Evolutionary conservation across 2,329 filamentous ascomycete species (phyloP), one percentile per base, ranked within the genome.

Genomic region (Cryphonectria naterciae): DNA sequence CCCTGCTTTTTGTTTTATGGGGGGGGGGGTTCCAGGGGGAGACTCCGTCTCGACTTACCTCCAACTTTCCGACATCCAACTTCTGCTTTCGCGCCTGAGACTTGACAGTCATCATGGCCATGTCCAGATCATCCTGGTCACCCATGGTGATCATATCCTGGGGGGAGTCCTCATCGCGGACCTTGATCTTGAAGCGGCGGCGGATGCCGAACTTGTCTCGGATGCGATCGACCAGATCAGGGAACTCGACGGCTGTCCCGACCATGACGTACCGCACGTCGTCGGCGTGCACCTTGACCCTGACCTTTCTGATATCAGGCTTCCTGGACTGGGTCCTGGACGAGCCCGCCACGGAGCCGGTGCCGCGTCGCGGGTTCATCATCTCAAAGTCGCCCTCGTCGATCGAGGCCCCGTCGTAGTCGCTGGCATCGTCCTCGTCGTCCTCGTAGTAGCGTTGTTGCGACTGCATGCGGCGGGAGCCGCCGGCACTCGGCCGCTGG

Each of bases 71-170:
- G 84, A 94, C 92, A 74, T 97, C 95, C 73, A 87, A 86, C 76
- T 90, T 88, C 78, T 95, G 92, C 80, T 88, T 92, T 81, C 86
- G 89, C 64, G 92, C 94, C 71, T 84, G 83, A 65, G 87, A 87
- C 80, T 89, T 93, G 8, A 91, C 90, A 63, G 85, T 87, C 79
- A 88, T 87, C 68, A 98, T 86, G 39, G 93, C 90, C 89, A 98
- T 93, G 66, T 98, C 95, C 73, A 98, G 82, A 83, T 99, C 96
- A 77, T 99, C 96, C 80, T 98, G 93, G 80, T 99, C 96, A 41
- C 92, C 94, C 89, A 99, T 92, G 43, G 95, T 98, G 78, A 99
- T 97, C 92, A 98, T 95, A 78, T 98, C 95, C 3, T 92, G 92
- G 0, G 88, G 87, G 72, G 85, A 81, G 75, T 93, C 92, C 75